These are phyloP conservation scores for Xylaria sp. DNA, from an alignment of 2,329 filamentous ascomycete genomes.

Conservation along the genomic window DNA sequence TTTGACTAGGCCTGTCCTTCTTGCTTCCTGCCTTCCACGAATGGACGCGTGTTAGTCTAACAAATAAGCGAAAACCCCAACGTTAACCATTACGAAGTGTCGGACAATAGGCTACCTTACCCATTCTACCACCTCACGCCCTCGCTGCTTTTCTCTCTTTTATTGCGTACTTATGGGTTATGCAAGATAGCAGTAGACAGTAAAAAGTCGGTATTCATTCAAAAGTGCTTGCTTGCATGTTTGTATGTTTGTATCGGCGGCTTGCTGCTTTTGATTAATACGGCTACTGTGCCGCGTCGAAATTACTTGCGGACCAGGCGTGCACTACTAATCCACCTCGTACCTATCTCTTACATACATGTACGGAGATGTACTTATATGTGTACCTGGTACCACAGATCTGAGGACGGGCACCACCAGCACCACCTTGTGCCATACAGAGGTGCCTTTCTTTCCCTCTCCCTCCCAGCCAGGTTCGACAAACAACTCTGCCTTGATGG, in stretches of 20 bases:
- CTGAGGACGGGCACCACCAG: not conserved
- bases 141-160: not conserved
- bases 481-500: slow-evolving; percentile 25
- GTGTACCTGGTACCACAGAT: slow-evolving; percentile 15
- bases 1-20: not conserved
- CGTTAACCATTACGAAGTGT: not conserved
- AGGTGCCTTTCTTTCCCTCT: slow-evolving; percentile 29
- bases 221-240: slow-evolving; percentile 4
- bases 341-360: not conserved
- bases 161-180: not conserved
- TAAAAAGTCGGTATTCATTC: not conserved
- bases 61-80: slow-evolving; percentile 5
- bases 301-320: slow-evolving; percentile 29
- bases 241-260: slow-evolving; percentile 7
- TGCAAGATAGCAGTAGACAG: not conserved
- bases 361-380: not conserved
- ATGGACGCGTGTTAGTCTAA: slow-evolving; percentile 9
- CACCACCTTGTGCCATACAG: slow-evolving; percentile 26
- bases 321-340: not conserved
- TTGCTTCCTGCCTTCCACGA: not conserved
- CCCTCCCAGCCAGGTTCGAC: slow-evolving; percentile 22
- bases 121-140: not conserved
- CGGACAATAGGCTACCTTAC: not conserved
- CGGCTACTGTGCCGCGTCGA: slow-evolving; percentile 28
- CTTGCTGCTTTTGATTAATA: slow-evolving; percentile 21